Conservation (phyloP, 129 eudicot genomes). For the Arctium lappa region DNA sequence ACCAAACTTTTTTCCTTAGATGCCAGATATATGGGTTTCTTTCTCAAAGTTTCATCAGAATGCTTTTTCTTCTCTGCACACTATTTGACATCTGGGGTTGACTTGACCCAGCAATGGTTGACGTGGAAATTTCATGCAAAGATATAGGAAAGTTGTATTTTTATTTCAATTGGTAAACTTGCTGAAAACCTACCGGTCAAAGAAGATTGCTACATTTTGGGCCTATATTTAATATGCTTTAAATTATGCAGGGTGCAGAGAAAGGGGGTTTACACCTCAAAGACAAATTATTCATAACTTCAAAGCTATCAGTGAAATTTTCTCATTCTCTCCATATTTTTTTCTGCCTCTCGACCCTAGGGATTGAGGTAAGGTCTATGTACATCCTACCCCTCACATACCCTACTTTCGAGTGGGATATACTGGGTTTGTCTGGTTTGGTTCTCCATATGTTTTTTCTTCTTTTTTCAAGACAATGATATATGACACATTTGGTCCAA, state of each 20-base stretch:
- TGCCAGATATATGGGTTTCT: background rate
- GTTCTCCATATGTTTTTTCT: too few species aligned
- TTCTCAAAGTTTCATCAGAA: background rate
- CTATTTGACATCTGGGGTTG: background rate
- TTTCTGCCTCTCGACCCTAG: too few species aligned
- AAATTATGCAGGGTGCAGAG: background rate
- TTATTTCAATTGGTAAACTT: background rate
- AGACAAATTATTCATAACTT: background rate
- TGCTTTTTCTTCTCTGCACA: background rate
- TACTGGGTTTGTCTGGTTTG: background rate
- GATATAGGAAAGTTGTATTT: background rate
- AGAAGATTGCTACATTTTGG: background rate
- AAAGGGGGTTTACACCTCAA: background rate
- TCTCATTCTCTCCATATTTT: too few species aligned
- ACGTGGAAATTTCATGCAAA: background rate
- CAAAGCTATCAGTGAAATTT: background rate
- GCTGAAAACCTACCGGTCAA: background rate
- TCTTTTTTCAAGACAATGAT: too few species aligned
- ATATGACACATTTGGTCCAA: too few species aligned
- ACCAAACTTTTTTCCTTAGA: background rate
- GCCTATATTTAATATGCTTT: background rate
- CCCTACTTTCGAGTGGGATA: background rate
- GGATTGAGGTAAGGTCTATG: too few species aligned
- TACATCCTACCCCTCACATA: too few species aligned
- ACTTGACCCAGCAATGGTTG: slow-evolving; percentile 9